Percentiles rank a stretch among this genome's conserved stretches.
Conservation (phyloP, 2,329 filamentous ascomycete species). For the Grosmannia serpens region DNA sequence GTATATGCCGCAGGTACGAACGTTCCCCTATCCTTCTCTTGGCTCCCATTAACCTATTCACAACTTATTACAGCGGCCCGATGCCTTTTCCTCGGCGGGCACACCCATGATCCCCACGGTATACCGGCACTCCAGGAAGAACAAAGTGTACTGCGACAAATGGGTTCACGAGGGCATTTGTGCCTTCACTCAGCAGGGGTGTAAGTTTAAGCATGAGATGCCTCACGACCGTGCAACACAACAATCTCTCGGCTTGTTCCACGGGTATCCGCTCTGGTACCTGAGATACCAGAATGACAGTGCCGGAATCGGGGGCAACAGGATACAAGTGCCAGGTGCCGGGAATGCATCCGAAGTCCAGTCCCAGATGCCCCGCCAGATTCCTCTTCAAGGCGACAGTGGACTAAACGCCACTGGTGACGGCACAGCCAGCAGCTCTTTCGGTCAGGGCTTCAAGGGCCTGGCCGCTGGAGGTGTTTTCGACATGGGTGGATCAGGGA, state of each 20-base stretch:
- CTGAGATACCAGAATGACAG: slow-evolving; percentile 38
- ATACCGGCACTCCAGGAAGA: slow-evolving; percentile 12
- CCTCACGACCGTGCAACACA: slow-evolving; percentile 57
- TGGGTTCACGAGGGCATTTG: slow-evolving; percentile 84
- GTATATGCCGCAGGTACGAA: not conserved
- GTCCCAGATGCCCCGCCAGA: not conserved
- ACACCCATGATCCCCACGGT: not conserved
- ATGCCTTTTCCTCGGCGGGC: not conserved
- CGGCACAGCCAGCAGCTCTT: not conserved
- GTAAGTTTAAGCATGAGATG: slow-evolving; percentile 87
- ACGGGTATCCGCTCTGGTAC: slow-evolving; percentile 51
- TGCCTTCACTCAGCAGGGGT: slow-evolving; percentile 75
- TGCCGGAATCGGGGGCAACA: not conserved
- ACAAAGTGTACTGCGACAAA: slow-evolving; percentile 75
- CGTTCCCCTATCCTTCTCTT: not conserved
- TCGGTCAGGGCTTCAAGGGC: not conserved
- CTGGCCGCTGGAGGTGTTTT: not conserved
- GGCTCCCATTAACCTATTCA: not conserved
- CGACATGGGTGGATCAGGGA: not conserved
- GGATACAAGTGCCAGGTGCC: not conserved
- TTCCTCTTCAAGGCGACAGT: not conserved
- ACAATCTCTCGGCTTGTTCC: slow-evolving; percentile 57
- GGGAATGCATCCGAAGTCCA: not conserved
- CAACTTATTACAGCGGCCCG: not conserved
- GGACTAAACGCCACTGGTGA: too few species aligned